Base-by-base conservation (phyloP, 2,329 filamentous ascomycete species). In the Neonectria ditissima region DNA sequence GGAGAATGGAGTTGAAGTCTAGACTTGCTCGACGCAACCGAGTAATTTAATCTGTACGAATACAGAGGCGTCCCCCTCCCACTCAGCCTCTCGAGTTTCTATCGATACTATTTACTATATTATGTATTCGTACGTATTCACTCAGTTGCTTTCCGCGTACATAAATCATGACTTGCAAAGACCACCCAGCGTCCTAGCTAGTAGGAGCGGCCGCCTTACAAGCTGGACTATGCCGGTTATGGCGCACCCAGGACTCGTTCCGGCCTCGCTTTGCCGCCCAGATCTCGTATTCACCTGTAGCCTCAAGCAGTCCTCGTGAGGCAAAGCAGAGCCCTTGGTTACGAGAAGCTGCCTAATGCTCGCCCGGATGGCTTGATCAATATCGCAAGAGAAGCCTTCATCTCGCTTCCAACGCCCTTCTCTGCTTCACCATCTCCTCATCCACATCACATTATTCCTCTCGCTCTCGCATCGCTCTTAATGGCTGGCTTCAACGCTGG, bases 401-500 rank as follows among this genome's bases (percentile, higher is more conserved):
- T 59, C 22, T 55, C 37, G 34, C 24, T 13, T 62, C 30, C 11
- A 26, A 24, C 39, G 8, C n/a, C n/a, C 30, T 37, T 57, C 51
- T 48, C 22, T 39, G 18, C 60, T 54, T 20, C 53, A 22, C 55
- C 50, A 34, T 32, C 24, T 47, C 24, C 24, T 18, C 22, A 16
- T 13, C 32, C 18, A 26, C 32, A 30, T 37, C 34, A n/a, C n/a
- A 20, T 44, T 18, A 37, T 6, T 43, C 6, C 30, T 13, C 30
- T 11, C 30, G 30, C 30, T 11, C 30, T 32, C 30, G 30, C 30
- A 32, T 32, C 18, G 22, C 45, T 28, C 32, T 44, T 57, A 39
- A 70, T 70, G 69, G 54, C 67, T 50, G 59, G 58, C 47, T 55
- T 53, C 30, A 52, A 66, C 28, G 44, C 53, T 53, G 71, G 62